phyloP scores from a whole-genome alignment of 371 early-diverging fungal genomes.

The Syncephalis fuscata region DNA sequence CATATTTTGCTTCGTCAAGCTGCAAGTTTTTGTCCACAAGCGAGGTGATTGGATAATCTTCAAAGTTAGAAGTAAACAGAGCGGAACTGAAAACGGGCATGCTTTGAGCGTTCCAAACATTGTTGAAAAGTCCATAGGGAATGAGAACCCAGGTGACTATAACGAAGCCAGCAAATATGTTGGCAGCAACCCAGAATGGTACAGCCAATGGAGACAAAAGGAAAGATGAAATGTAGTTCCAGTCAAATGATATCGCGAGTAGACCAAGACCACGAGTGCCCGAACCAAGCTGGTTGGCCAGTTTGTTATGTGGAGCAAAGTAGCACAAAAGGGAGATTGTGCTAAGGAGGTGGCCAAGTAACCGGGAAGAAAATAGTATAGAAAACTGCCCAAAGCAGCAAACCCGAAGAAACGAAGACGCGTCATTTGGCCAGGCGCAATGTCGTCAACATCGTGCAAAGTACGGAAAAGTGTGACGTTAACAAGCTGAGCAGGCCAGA shows the following conservation, averaged over 20 bases:
- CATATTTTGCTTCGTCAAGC: background rate
- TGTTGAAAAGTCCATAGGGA: constrained; percentile 48
- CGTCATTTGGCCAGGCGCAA: constrained; percentile 10
- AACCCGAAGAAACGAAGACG: constrained; percentile 46
- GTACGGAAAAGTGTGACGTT: constrained; percentile 55
- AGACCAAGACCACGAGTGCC: constrained; percentile 18
- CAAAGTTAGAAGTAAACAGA: background rate
- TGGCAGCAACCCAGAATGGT: constrained; percentile 19
- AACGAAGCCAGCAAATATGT: constrained; percentile 23
- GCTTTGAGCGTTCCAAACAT: constrained; percentile 18
- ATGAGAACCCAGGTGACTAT: constrained; percentile 57
- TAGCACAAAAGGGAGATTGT: constrained; percentile 21
- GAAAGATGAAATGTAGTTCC: constrained; percentile 14
- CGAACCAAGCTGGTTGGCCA: constrained; percentile 28
- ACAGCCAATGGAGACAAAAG: constrained; percentile 21
- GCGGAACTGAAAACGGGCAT: constrained; percentile 9
- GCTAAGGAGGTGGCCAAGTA: constrained; percentile 32
- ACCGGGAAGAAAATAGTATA: constrained; percentile 37
- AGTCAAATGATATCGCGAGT: constrained; percentile 15
- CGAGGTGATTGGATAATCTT: background rate
- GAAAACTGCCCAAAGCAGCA: constrained; percentile 18
- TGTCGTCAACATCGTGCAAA: constrained; percentile 30
- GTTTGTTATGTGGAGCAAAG: constrained; percentile 23
- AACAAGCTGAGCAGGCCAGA: constrained; percentile 72
- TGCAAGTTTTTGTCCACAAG: background rate